Conservation (phyloP, 2,329 filamentous ascomycete genomes). For the Aspergillus spinulosporus region DNA sequence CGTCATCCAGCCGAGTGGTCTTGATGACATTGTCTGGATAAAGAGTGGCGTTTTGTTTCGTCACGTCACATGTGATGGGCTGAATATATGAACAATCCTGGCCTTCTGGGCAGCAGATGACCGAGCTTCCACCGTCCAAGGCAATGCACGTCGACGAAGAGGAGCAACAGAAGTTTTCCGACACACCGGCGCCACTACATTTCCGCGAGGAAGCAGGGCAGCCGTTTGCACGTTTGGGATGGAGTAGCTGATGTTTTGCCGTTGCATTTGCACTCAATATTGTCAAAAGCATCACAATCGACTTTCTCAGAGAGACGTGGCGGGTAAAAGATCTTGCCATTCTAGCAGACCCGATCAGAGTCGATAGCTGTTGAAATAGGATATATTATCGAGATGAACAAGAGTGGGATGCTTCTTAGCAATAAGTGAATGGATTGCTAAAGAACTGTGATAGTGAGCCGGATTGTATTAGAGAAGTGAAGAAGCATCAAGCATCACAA, state of each 20-base stretch:
- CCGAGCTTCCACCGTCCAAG: slow-evolving; percentile 44
- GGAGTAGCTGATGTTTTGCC: slow-evolving; percentile 25
- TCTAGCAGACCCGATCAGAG: neutral
- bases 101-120: slow-evolving; percentile 50
- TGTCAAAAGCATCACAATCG: slow-evolving; percentile 27
- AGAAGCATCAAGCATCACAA: neutral
- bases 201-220: slow-evolving; percentile 37
- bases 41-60: slow-evolving; percentile 42
- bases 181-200: slow-evolving; percentile 41
- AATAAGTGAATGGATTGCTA: neutral
- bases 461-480: neutral
- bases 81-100: slow-evolving; percentile 43
- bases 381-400: neutral
- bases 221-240: slow-evolving; percentile 26
- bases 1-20: slow-evolving; percentile 43
- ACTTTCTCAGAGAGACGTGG: slow-evolving; percentile 9
- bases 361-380: neutral
- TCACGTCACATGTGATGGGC: slow-evolving; percentile 46
- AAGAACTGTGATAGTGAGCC: slow-evolving; percentile 8
- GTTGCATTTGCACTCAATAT: slow-evolving; percentile 25
- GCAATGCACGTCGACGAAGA: slow-evolving; percentile 43
- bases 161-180: slow-evolving; percentile 47
- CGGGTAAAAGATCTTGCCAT: slow-evolving; percentile 22
- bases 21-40: slow-evolving; percentile 42
- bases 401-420: neutral